Percentiles rank a stretch among this genome's conserved stretches.
phyloP scores from a whole-genome alignment of 805 yeast species.

The Maudiozyma bulderi region DNA sequence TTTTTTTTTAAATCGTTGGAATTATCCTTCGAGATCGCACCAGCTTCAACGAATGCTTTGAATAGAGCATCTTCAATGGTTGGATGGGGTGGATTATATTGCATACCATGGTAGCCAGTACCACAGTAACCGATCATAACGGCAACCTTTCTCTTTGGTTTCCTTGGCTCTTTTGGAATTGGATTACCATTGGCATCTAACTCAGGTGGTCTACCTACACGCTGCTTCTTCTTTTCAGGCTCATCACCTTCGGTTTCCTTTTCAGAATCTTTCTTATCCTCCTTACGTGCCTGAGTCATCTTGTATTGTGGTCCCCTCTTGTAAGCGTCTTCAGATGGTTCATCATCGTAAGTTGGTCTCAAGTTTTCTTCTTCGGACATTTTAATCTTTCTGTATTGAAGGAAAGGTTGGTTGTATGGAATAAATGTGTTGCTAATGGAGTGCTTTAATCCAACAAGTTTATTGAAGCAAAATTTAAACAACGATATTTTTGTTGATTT shows the following conservation, averaged over 20 bases:
- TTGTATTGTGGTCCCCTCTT: constrained; percentile 36
- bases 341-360: constrained; percentile 26
- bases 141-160: constrained; percentile 87
- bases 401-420: neutral
- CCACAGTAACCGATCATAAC: constrained; percentile 91
- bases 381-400: neutral
- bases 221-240: constrained; percentile 19
- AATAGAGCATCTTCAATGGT: constrained; percentile 89
- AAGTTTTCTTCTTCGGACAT: constrained; percentile 16
- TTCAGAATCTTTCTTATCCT: constrained; percentile 15
- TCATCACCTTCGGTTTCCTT: constrained; percentile 7
- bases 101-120: constrained; percentile 95
- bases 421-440: neutral
- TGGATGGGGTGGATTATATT: constrained; percentile 74
- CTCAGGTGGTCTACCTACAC: constrained; percentile 12
- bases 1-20: constrained; percentile 80
- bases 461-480: neutral
- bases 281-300: constrained; percentile 24
- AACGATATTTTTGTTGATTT: neutral
- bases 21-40: constrained; percentile 80
- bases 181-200: constrained; percentile 56
- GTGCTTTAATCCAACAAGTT: neutral
- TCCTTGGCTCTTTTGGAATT: constrained; percentile 44
- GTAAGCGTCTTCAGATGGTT: constrained; percentile 32
- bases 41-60: constrained; percentile 73